A percentile compares a stretch with the other conserved stretches of the same genome.
These are phyloP conservation scores for Lasiosphaeria hispida DNA, from an alignment of 495 filamentous ascomycete genomes.

Conservation along the genomic window DNA sequence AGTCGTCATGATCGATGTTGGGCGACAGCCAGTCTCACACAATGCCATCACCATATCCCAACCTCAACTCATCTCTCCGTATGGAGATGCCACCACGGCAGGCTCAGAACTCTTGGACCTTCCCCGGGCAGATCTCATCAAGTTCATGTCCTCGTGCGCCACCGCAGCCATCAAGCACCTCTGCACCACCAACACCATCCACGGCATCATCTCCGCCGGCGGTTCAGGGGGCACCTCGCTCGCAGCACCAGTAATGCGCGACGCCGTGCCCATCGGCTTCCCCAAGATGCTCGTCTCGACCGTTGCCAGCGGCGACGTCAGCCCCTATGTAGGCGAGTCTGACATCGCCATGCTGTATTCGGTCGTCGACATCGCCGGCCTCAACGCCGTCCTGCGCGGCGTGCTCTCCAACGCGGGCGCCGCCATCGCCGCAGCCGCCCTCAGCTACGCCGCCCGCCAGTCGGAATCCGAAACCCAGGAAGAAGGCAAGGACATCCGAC, in stretches of 20 bases:
- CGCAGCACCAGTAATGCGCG: slow-evolving; percentile 55
- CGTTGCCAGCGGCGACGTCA: slow-evolving; percentile 60
- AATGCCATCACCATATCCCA: slow-evolving; percentile 49
- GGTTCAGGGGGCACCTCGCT: slow-evolving; percentile 60
- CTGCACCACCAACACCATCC: slow-evolving; percentile 35
- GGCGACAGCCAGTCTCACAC: slow-evolving; percentile 42
- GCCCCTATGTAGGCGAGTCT: slow-evolving; percentile 57
- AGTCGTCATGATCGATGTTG: slow-evolving; percentile 58
- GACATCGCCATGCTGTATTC: slow-evolving; percentile 70
- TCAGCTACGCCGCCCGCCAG: slow-evolving; percentile 34
- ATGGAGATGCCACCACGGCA: slow-evolving; percentile 1
- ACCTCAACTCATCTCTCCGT: slow-evolving; percentile 21
- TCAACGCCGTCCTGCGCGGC: slow-evolving; percentile 53
- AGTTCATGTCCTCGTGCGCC: slow-evolving; percentile 46
- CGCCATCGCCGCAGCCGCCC: slow-evolving; percentile 55
- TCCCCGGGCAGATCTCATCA: slow-evolving; percentile 42
- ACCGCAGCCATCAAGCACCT: slow-evolving; percentile 36
- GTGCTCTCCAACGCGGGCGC: slow-evolving; percentile 62
- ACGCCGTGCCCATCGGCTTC: slow-evolving; percentile 57
- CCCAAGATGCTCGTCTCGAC: slow-evolving; percentile 71
- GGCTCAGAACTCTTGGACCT: slow-evolving; percentile 27
- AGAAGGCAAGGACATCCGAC: slow-evolving; percentile 13
- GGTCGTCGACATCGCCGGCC: slow-evolving; percentile 67
- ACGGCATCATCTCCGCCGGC: slow-evolving; percentile 56
- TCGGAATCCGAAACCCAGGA: neutral